Evolutionary conservation across 2,329 filamentous ascomycete genomes (phyloP), one percentile per base, ranked within the genome.

Genomic region (Alternaria ventricosa): DNA sequence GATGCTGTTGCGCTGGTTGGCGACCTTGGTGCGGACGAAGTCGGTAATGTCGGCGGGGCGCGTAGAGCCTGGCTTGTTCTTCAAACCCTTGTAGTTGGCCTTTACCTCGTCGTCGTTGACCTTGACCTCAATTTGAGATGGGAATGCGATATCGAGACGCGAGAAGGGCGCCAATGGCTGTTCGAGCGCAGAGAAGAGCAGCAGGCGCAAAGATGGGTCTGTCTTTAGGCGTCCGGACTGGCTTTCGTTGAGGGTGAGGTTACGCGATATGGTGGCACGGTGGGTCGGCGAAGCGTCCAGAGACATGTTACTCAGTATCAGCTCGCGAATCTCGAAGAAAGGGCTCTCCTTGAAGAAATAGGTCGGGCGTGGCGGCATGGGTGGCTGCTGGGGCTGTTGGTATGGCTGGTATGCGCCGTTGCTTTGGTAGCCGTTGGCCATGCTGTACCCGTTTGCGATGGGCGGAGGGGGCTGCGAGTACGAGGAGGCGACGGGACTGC

Each of bases 61-160:
- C 44, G 96, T 99, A 47, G 96, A 96, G 22, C 96, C 96, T 7
- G 95, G 93, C 79, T 96, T 97, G 79, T 97, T 97, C 82, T 99
- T 99, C 65, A 99, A 82, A 5, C 96, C 96, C 70, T 96, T 92
- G 70, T 97, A 86, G 78, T 98, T 99, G n/a, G 92, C 91, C 79
- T 95, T 96, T 70, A 97, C 87, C 61, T 97, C 93, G 33, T 91
- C 91, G 10, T 89, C 87, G 72, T 99, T 99, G 60, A 97, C 88
- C 77, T 94, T 95, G 61, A 99, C 86, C 78, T 99, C 96, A 30
- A 96, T 92, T 81, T 97, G 94, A 71, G 95, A 89, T 2, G 96
- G 96, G 69, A 99, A 99, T 0, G 92, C 84, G 57, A 99, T 89
- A 65, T 98, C 93, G 36, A 83, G 81, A 25, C 76, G 72, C 5